phyloP scores from a whole-genome alignment of 163 green algal species.

The Chloroidium sp. region DNA sequence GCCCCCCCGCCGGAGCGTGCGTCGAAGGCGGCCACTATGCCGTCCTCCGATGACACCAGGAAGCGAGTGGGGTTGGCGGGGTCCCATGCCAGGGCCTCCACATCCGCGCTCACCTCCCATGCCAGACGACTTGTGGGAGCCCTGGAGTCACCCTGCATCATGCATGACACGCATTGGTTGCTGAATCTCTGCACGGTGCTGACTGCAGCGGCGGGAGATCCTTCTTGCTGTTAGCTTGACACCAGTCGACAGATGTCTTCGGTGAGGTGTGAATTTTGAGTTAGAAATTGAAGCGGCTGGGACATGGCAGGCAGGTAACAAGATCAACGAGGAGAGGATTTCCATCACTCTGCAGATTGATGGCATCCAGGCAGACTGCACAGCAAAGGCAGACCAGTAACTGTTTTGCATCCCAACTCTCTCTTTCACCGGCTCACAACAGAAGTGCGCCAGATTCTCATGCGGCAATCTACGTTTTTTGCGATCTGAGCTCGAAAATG shows the following conservation, averaged over 20 bases:
- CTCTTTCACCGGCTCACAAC: no score
- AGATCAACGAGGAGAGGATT: no score
- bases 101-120: slow-evolving; percentile 75
- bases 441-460: not conserved
- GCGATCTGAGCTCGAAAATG: not conserved
- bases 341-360: no score
- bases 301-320: no score
- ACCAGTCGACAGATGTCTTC: not conserved
- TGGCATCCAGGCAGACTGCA: no score
- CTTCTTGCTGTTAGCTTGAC: not conserved
- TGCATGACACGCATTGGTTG: not conserved
- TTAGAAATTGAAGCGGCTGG: no score
- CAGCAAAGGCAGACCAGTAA: no score
- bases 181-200: not conserved
- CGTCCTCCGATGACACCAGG: slow-evolving; percentile 79
- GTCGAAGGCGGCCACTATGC: slow-evolving; percentile 74
- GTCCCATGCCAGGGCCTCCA: slow-evolving; percentile 83
- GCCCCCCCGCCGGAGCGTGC: slow-evolving; percentile 44
- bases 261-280: no score
- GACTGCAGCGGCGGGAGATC: slow-evolving; percentile 1
- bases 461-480: not conserved
- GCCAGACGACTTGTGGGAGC: slow-evolving; percentile 26
- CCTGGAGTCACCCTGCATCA: slow-evolving; percentile 64
- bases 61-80: slow-evolving; percentile 70
- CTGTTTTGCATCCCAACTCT: no score